Evolutionary conservation across 2,329 filamentous ascomycete genomes (phyloP), one percentile per base, ranked within the genome.

Genomic region (Colletotrichum gloeosporioides): DNA sequence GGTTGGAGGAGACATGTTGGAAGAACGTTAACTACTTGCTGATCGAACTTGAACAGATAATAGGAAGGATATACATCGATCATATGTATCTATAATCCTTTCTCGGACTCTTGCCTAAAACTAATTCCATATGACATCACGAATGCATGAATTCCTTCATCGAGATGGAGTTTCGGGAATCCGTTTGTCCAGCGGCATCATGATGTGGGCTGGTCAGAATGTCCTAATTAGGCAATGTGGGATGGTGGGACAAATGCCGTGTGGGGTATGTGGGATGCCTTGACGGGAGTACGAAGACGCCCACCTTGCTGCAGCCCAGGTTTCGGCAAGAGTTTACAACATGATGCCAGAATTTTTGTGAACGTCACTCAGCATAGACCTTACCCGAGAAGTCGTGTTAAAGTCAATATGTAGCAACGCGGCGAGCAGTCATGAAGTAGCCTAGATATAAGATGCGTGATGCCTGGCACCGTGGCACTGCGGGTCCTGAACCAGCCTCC

Each of bases 61-160:
- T 4, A 13, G 18, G 29, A 32, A 0, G 18, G 57, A n/a, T 29
- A 62, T 15, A 13, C 0, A n/a, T 62, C 27, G 9, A 62, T 31
- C 29, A 29, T 62, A 29, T 62, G 27, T 29, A 59, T 22, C 57
- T 34, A 62, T 62, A n/a, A n/a, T 62, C 12, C 10, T 34, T 2
- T 31, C 10, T 0, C 0, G 27, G 27, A n/a, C 18, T 29, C 27
- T 29, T 0, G 0, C 18, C 16, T n/a, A 13, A 18, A 1, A 0
- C 29, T 0, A 0, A 22, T 31, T 62, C 8, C 29, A n/a, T 5
- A n/a, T 32, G 27, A 32, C 16, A 31, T 62, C 27, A 62, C n/a
- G 27, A 62, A 16, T 32, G 57, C 57, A 62, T 32, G 1, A 4
- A 18, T 8, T 62, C 1, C 27, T 62, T 62, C 15, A 34, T 62